phyloP scores from a whole-genome alignment of 441 rosid genomes.

The Pelargonium cotyledonis region DNA sequence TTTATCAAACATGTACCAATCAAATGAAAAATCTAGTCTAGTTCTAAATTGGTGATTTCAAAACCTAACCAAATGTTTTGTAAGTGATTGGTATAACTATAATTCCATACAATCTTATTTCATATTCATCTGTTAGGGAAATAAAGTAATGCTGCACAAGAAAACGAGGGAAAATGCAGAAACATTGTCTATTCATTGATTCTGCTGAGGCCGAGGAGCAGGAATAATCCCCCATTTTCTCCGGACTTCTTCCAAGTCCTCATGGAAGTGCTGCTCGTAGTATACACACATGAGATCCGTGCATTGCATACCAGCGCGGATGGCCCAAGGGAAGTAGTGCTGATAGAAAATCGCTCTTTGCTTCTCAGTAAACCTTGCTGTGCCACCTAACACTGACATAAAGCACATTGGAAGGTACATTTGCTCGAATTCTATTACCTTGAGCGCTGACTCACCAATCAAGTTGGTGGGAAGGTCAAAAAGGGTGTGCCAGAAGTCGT shows the following conservation, averaged over 20 bases:
- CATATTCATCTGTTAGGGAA: too few relatives aligned
- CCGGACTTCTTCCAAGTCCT: constrained; percentile 69
- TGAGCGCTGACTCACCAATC: constrained; percentile 78
- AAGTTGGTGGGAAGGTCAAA: constrained; percentile 80
- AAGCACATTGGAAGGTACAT: constrained; percentile 87
- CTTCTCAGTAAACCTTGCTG: constrained; percentile 63
- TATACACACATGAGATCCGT: constrained; percentile 78
- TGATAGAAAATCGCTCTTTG: constrained; percentile 64
- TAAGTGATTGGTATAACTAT: too few relatives aligned
- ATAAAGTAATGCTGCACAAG: too few relatives aligned
- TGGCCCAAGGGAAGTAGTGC: constrained; percentile 88
- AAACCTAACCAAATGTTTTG: too few relatives aligned
- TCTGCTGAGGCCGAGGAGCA: constrained; percentile 46
- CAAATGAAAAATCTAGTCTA: too few relatives aligned
- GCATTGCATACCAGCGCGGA: constrained; percentile 51
- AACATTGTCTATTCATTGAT: background rate
- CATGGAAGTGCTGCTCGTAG: constrained; percentile 68
- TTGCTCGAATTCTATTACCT: constrained; percentile 88
- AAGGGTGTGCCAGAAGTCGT: constrained; percentile 92
- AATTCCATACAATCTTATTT: too few relatives aligned
- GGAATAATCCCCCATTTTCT: constrained; percentile 65
- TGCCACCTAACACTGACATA: constrained; percentile 85
- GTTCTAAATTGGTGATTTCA: too few relatives aligned
- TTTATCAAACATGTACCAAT: too few relatives aligned
- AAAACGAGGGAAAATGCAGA: too few relatives aligned